Base-by-base conservation (phyloP, 75 land plant genomes). In the Sequoia sempervirens region DNA sequence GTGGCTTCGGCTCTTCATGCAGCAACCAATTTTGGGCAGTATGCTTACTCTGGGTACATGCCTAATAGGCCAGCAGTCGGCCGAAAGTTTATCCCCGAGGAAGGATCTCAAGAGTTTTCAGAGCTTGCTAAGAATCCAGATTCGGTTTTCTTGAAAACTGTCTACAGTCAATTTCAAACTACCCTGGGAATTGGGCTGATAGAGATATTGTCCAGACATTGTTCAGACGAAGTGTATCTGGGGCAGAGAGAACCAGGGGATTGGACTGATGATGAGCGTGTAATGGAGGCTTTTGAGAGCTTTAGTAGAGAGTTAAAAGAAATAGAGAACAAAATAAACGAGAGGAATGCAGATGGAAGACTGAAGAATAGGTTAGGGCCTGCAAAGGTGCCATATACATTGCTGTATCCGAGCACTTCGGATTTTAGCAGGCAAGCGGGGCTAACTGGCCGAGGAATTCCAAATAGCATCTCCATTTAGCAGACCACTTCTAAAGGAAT, bases 391-490 rank as follows among this genome's bases (percentile, higher is more conserved):
- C 95, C 95, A 1, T 95, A 92, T 72, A 90, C 92, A 14, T 84
- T 95, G 82, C 84, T 95, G 14, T 92, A 87, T 79, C 93, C 94
- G 2, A 87, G 74, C 43, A 92, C 90, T 5, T 87, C 89, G 1
- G 81, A 86, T 83, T 34, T 38, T 17, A 43, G 84, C 45, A 50
- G 89, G 69, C 89, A 81, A 28, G 85, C 83, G 14, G 97, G 97
- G 3, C 80, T 93, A 83, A 91, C 94, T 14, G 91, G 86, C 45
- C 86, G 30, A 38, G 94, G 94, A 15, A 82, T 93, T 46, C 94
- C 94, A 2, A 93, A 92, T 81, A 93, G 94, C 83, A 87, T 92
- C 74, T 92, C 94, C 82, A 90, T 92, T 85, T 92, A 13, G 93
- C 95, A 20, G 95, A 92, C 37, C 52, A 47, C 13, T 2, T 47